phyloP scores from a whole-genome alignment of 106 monocot genomes.

The Agapanthus africanus region DNA sequence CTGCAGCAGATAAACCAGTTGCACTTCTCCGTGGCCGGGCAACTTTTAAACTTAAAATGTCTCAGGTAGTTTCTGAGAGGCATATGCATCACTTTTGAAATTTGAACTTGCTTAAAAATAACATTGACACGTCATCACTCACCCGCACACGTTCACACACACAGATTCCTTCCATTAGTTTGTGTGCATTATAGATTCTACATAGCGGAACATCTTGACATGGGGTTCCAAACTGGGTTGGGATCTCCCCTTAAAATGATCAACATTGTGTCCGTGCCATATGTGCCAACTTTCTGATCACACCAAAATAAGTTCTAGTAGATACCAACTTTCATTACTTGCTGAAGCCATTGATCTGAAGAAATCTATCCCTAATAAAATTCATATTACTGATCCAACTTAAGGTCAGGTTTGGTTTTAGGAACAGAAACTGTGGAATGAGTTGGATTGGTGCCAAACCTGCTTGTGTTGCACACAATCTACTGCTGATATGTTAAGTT shows the following conservation, averaged over 20 bases:
- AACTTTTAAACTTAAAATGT: slow-evolving; percentile 75
- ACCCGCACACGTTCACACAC: background rate
- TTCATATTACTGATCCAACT: background rate
- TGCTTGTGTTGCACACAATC: background rate
- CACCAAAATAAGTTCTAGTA: background rate
- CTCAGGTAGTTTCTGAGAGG: slow-evolving; percentile 45
- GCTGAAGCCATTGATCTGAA: background rate
- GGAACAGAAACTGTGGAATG: background rate
- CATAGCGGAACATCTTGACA: background rate
- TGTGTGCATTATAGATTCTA: background rate
- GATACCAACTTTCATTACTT: background rate
- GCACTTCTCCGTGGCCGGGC: slow-evolving; percentile 67
- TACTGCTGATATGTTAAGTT: background rate
- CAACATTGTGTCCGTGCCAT: background rate
- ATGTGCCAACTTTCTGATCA: background rate
- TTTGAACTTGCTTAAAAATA: background rate
- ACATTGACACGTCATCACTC: too few species aligned
- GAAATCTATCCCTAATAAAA: background rate
- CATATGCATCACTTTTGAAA: background rate
- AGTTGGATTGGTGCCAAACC: background rate
- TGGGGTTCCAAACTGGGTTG: background rate
- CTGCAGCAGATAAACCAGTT: slow-evolving; percentile 48
- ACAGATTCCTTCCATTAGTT: background rate
- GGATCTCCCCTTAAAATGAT: background rate
- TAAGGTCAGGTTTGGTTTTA: background rate